A percentile compares a stretch with the other conserved stretches of the same genome.
phyloP scores from a whole-genome alignment of 306 rosid species.

The Casuarina glauca region DNA sequence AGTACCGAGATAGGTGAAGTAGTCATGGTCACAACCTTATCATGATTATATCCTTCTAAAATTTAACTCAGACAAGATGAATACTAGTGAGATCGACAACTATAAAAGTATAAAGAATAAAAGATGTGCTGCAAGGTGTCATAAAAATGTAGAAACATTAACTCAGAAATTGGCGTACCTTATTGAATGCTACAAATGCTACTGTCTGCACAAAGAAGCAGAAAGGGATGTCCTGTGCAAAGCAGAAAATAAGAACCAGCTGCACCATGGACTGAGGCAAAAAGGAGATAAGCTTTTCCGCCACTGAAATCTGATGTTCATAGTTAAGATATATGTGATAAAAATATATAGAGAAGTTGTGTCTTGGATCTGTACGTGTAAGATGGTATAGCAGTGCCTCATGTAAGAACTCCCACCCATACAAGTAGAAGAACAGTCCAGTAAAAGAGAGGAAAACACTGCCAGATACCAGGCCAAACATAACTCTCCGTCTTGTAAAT shows the following conservation, averaged over 20 bases:
- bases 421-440: constrained; percentile 60
- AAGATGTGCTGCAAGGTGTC: background rate
- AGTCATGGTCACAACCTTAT: background rate
- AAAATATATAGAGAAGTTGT: constrained; percentile 84
- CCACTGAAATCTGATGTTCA: constrained; percentile 46
- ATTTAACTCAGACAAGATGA: background rate
- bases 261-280: constrained; percentile 85
- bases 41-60: no score
- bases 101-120: background rate
- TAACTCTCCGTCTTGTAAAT: constrained; percentile 62
- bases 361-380: constrained; percentile 91
- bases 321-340: constrained; percentile 86
- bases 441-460: constrained; percentile 65
- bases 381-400: constrained; percentile 90
- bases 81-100: background rate
- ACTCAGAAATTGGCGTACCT: constrained; percentile 44
- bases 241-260: constrained; percentile 63
- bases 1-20: background rate
- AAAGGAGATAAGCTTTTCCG: constrained; percentile 89
- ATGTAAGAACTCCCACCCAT: constrained; percentile 82
- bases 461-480: constrained; percentile 72
- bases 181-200: constrained; percentile 87
- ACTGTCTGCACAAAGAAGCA: constrained; percentile 81
- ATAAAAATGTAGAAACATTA: background rate
- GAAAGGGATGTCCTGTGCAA: constrained; percentile 79